phyloP scores from a whole-genome alignment of 1,284 basidiomycete genomes.

The Melampsora larici-populina region DNA sequence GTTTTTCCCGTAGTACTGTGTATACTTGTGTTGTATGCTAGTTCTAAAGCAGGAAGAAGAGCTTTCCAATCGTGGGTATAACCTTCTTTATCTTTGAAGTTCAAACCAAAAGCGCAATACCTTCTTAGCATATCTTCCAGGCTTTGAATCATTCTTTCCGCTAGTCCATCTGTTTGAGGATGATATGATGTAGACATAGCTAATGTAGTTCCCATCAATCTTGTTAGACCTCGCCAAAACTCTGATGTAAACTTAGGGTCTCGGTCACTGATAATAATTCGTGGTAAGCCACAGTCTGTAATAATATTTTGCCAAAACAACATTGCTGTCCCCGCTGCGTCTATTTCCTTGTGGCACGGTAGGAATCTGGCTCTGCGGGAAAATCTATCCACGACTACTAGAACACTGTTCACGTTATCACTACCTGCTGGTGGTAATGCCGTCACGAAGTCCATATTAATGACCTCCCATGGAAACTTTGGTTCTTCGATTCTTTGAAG shows the following conservation, averaged over 20 bases:
- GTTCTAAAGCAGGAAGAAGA: conserved; percentile 19
- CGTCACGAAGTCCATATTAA: too few relatives aligned
- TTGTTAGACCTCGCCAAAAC: conserved; percentile 57
- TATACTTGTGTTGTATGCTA: conserved; percentile 29
- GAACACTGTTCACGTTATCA: too few relatives aligned
- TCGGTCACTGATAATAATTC: conserved; percentile 56
- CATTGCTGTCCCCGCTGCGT: not conserved
- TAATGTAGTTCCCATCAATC: conserved; percentile 54
- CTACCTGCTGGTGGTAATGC: too few relatives aligned
- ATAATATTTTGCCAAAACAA: conserved; percentile 12
- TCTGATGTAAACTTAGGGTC: conserved; percentile 57
- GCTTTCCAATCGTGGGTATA: conserved; percentile 25
- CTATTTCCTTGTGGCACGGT: conserved; percentile 1
- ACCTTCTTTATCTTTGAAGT: conserved; percentile 8
- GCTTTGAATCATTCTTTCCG: too few relatives aligned
- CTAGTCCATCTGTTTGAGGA: too few relatives aligned
- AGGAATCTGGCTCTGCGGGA: conserved; percentile 3
- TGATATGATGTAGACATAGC: conserved; percentile 58
- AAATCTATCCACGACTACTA: conserved; percentile 9
- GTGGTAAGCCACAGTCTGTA: conserved; percentile 52
- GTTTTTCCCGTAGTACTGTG: conserved; percentile 21
- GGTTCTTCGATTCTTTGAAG: too few relatives aligned
- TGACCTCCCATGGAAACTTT: too few relatives aligned
- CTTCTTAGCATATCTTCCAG: too few relatives aligned
- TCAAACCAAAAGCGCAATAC: too few relatives aligned